Percentiles rank a stretch among this genome's conserved stretches.
Conservation (phyloP, 768 basidiomycete genomes). For the Calocybe gangraenosa region DNA sequence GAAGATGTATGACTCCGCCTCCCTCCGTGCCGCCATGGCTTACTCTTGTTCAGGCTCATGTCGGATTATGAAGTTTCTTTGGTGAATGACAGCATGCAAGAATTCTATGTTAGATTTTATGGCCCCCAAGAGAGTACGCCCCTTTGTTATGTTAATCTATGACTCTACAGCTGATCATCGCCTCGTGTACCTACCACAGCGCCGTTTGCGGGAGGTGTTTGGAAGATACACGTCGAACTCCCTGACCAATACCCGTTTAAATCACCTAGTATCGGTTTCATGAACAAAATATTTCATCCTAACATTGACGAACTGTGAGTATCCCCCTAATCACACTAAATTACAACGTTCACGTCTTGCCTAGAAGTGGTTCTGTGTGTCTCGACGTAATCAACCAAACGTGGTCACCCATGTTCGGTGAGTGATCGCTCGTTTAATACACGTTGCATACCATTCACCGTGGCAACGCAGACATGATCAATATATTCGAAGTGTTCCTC, state of each 20-base stretch:
- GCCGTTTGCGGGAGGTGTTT: constrained; percentile 95
- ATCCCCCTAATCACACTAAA: constrained; percentile 1
- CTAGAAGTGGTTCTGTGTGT: constrained; percentile 95
- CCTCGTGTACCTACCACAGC: constrained; percentile 50
- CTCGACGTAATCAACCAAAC: constrained; percentile 99
- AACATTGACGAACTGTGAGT: constrained; percentile 98
- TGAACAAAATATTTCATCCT: constrained; percentile 99
- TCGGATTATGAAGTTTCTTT: constrained; percentile 97
- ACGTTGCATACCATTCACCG: constrained; percentile 3
- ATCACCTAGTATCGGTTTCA: constrained; percentile 97
- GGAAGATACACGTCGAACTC: constrained; percentile 99
- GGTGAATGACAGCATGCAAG: constrained; percentile 98
- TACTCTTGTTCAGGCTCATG: constrained; percentile 67
- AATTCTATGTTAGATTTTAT: constrained; percentile 95
- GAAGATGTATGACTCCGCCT: constrained; percentile 71
- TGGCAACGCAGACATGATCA: constrained; percentile 84
- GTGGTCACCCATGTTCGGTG: constrained; percentile 99
- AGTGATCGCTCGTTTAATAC: constrained; percentile 24
- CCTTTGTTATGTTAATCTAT: neutral
- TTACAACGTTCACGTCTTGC: constrained; percentile 9
- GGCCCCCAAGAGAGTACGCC: constrained; percentile 90
- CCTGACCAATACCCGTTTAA: constrained; percentile 99
- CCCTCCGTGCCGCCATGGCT: constrained; percentile 9
- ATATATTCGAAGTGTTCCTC: constrained; percentile 97
- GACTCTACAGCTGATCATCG: constrained; percentile 1